These are phyloP conservation scores for Penicillium sp. DNA, from an alignment of 2,329 filamentous ascomycete species.

Conservation along the genomic window DNA sequence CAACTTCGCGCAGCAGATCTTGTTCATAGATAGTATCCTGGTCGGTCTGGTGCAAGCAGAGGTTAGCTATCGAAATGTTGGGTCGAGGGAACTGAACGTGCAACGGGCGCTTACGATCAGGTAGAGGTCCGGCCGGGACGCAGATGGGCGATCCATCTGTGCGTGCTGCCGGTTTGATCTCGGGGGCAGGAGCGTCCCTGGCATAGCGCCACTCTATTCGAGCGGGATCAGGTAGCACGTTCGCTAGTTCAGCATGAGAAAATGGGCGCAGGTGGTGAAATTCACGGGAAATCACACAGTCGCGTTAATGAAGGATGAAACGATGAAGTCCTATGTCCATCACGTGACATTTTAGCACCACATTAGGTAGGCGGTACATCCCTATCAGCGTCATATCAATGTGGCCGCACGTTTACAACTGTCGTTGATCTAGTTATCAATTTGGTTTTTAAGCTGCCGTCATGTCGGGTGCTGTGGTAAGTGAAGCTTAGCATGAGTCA, in stretches of 20 bases:
- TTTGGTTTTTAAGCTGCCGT: conserved; percentile 13
- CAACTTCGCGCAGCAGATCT: conserved; percentile 82
- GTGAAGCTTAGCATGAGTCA: not conserved
- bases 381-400: conserved; percentile 33
- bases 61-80: conserved; percentile 29
- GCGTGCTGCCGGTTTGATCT: conserved; percentile 46
- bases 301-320: conserved; percentile 27
- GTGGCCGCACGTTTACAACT: conserved; percentile 20
- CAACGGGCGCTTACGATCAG: conserved; percentile 42
- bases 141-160: conserved; percentile 43
- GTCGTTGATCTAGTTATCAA: conserved; percentile 12
- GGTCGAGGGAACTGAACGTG: not conserved
- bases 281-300: conserved; percentile 20
- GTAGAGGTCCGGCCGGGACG: conserved; percentile 45
- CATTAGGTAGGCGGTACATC: conserved; percentile 24
- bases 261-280: conserved; percentile 23
- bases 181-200: conserved; percentile 51
- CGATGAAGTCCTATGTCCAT: conserved; percentile 20
- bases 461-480: conserved; percentile 39
- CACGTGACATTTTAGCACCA: conserved; percentile 24
- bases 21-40: conserved; percentile 97
- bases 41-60: conserved; percentile 60
- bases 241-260: conserved; percentile 28
- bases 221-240: conserved; percentile 36
- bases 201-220: conserved; percentile 48